Conservation (phyloP, 2,329 filamentous ascomycete genomes). For the Rasamsonia emersonii region DNA sequence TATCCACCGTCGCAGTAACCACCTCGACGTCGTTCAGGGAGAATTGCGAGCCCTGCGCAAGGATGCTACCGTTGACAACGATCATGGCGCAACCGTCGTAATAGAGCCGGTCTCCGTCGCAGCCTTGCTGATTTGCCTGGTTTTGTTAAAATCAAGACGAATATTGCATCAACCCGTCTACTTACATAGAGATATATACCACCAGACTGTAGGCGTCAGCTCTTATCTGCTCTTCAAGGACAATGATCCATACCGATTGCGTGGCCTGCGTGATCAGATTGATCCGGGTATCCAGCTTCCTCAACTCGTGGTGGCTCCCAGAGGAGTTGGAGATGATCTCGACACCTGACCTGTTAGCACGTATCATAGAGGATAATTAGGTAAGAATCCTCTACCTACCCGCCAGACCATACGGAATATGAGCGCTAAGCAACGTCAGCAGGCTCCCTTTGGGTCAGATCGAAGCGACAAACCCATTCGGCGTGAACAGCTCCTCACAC, state of each 20-base stretch:
- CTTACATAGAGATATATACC: slow-evolving; percentile 33
- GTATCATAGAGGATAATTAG: no score
- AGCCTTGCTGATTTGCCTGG: slow-evolving; percentile 50
- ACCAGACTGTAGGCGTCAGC: no score
- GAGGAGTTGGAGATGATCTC: slow-evolving; percentile 2
- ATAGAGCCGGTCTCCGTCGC: slow-evolving; percentile 49
- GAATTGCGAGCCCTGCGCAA: slow-evolving; percentile 22
- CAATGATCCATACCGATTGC: no score
- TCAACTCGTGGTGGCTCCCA: slow-evolving; percentile 56
- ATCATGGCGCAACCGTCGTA: slow-evolving; percentile 56
- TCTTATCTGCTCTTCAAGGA: no score
- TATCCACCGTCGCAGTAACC: slow-evolving; percentile 53
- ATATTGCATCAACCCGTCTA: background rate
- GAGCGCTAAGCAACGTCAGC: no score
- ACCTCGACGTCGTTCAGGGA: slow-evolving; percentile 50
- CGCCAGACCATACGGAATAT: no score
- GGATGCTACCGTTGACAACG: slow-evolving; percentile 49
- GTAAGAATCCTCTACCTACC: no score
- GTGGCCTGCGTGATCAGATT: slow-evolving; percentile 58
- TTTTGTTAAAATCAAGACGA: background rate
- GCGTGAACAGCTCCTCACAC: slow-evolving; percentile 59
- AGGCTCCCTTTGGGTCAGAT: background rate
- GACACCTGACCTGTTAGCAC: no score
- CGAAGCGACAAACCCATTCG: slow-evolving; percentile 19
- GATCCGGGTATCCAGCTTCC: slow-evolving; percentile 56